phyloP scores from a whole-genome alignment of 441 rosid species.

The Pelargonium fulgidum region DNA sequence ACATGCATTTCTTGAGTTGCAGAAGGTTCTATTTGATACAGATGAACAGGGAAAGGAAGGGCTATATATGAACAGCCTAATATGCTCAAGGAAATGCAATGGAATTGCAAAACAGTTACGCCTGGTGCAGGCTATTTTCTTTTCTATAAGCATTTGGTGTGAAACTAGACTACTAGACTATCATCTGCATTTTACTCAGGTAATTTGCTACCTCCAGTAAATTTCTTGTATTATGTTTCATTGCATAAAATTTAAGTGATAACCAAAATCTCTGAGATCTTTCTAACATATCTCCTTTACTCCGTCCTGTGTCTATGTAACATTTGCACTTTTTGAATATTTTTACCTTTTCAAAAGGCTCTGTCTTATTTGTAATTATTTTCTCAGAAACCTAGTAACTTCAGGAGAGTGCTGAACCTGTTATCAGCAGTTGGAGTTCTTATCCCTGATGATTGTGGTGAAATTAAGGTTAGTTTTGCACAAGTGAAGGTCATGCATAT shows the following conservation, averaged over 20 bases:
- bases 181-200: slow-evolving; percentile 81
- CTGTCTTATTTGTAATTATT: slow-evolving; percentile 15
- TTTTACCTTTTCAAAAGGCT: slow-evolving; percentile 9
- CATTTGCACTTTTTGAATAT: slow-evolving; percentile 10
- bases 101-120: slow-evolving; percentile 37
- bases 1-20: slow-evolving; percentile 52
- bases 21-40: slow-evolving; percentile 42
- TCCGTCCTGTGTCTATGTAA: slow-evolving; percentile 9
- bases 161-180: slow-evolving; percentile 71
- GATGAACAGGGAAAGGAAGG: slow-evolving; percentile 47
- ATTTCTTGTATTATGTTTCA: not conserved
- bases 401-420: slow-evolving; percentile 55
- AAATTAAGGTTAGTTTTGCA: slow-evolving; percentile 51
- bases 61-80: slow-evolving; percentile 47
- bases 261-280: slow-evolving; percentile 19
- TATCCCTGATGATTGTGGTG: slow-evolving; percentile 35
- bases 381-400: slow-evolving; percentile 56
- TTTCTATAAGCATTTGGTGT: slow-evolving; percentile 70
- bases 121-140: slow-evolving; percentile 52
- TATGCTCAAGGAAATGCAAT: slow-evolving; percentile 46
- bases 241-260: slow-evolving; percentile 10
- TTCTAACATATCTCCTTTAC: slow-evolving; percentile 10
- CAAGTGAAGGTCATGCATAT: slow-evolving; percentile 12
- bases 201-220: slow-evolving; percentile 28
- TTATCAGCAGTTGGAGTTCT: slow-evolving; percentile 61